Evolutionary conservation across 139 green algal species (phyloP).

Genomic region (Chlorella vulgaris): DNA sequence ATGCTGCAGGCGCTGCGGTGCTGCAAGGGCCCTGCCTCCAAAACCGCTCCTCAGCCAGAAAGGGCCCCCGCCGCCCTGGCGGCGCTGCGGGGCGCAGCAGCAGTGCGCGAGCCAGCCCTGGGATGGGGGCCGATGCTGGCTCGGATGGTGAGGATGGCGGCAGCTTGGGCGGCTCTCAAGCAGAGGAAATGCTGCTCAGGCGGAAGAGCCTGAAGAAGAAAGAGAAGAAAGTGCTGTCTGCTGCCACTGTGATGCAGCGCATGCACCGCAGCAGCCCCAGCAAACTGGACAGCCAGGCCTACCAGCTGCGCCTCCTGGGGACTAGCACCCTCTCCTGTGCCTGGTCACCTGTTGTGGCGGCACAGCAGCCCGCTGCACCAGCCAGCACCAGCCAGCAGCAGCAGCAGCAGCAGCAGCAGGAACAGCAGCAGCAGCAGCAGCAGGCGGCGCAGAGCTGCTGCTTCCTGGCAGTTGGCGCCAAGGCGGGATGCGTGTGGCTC

Average conservation of each 20-base stretch:
- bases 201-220: background rate
- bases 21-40: constrained; percentile 2
- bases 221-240: background rate
- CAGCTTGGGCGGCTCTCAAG: background rate
- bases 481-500: constrained; percentile 52
- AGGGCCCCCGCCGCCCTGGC: background rate
- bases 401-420: constrained; percentile 3
- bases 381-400: background rate
- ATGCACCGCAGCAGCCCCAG: background rate
- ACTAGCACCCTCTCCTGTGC: background rate
- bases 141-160: background rate
- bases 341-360: constrained; percentile 33
- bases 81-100: background rate
- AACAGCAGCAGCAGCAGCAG: background rate
- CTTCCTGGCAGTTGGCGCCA: constrained; percentile 40
- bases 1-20: background rate
- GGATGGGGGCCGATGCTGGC: background rate
- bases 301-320: constrained; percentile 26
- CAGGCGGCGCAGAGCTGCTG: constrained; percentile 15
- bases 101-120: background rate
- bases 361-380: background rate
- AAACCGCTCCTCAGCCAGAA: background rate
- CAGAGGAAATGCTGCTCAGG: background rate
- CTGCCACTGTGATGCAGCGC: background rate
- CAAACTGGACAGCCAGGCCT: background rate